Conservation (phyloP, 2,329 filamentous ascomycete species). For the Penicillium sp. region DNA sequence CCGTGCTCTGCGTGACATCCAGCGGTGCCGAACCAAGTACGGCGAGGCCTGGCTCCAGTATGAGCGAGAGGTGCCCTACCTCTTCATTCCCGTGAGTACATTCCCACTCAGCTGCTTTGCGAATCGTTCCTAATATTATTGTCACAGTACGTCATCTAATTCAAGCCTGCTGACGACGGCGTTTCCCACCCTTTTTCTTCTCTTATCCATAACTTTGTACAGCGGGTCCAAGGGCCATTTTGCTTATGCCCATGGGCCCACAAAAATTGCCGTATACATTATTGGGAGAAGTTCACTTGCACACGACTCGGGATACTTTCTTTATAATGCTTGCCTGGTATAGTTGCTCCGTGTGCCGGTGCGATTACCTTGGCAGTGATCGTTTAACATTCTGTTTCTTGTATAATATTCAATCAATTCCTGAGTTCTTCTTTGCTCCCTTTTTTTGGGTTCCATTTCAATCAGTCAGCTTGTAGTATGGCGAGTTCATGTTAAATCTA, state of each 20-base stretch:
- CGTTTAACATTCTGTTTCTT: slow-evolving; percentile 20
- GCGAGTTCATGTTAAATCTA: neutral
- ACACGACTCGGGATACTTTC: slow-evolving; percentile 15
- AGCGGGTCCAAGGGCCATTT: slow-evolving; percentile 10
- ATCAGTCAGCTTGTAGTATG: neutral
- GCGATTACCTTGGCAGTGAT: neutral
- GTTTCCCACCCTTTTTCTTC: neutral
- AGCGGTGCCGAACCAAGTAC: slow-evolving; percentile 75
- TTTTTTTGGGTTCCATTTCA: neutral
- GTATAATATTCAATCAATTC: slow-evolving; percentile 27
- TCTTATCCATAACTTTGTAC: slow-evolving; percentile 7
- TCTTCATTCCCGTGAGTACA: slow-evolving; percentile 71
- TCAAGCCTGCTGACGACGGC: neutral
- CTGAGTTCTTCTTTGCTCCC: neutral
- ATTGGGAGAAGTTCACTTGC: slow-evolving; percentile 2
- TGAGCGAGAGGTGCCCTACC: slow-evolving; percentile 74
- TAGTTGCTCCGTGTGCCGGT: neutral
- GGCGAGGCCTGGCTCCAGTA: slow-evolving; percentile 82
- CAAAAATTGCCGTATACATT: slow-evolving; percentile 5
- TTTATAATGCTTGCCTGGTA: slow-evolving; percentile 19
- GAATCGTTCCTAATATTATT: neutral
- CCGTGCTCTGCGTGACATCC: slow-evolving; percentile 72
- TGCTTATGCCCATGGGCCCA: slow-evolving; percentile 3
- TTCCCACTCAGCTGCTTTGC: neutral
- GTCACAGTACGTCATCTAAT: slow-evolving; percentile 36